Evolutionary conservation across 495 filamentous ascomycete genomes (phyloP).

Genomic region (Penicillium egyptiacum): DNA sequence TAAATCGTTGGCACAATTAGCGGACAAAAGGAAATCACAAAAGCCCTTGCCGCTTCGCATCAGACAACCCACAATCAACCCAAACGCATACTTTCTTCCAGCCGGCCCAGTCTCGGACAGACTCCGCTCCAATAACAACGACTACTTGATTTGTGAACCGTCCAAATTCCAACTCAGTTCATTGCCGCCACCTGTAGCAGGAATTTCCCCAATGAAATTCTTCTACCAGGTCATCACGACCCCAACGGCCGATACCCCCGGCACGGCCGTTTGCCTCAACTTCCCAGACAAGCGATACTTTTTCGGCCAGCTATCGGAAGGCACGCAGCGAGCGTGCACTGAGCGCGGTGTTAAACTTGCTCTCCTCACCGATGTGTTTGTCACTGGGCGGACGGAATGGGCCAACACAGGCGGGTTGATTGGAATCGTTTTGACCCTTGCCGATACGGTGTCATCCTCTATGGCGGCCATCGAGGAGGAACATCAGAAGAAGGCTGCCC

Average conservation of each 20-base stretch:
- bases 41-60: neutral
- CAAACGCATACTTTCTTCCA: constrained; percentile 17
- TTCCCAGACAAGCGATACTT: constrained; percentile 81
- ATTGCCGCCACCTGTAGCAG: neutral
- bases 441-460: constrained; percentile 55
- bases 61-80: constrained; percentile 8
- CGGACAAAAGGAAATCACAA: neutral
- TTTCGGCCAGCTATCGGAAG: constrained; percentile 83
- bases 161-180: constrained; percentile 13
- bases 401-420: constrained; percentile 73
- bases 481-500: constrained; percentile 28
- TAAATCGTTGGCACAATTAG: neutral
- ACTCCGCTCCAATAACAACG: neutral
- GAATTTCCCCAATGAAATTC: constrained; percentile 59
- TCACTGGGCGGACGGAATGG: constrained; percentile 79
- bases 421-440: constrained; percentile 78
- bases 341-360: constrained; percentile 61
- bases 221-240: constrained; percentile 71
- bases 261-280: constrained; percentile 70
- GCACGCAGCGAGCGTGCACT: constrained; percentile 72
- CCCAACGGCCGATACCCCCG: constrained; percentile 89
- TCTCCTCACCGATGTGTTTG: constrained; percentile 71
- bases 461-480: constrained; percentile 33
- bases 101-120: neutral
- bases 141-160: constrained; percentile 34